Conservation (phyloP, 305 asterid species). For the Stenogyne calaminthoides region DNA sequence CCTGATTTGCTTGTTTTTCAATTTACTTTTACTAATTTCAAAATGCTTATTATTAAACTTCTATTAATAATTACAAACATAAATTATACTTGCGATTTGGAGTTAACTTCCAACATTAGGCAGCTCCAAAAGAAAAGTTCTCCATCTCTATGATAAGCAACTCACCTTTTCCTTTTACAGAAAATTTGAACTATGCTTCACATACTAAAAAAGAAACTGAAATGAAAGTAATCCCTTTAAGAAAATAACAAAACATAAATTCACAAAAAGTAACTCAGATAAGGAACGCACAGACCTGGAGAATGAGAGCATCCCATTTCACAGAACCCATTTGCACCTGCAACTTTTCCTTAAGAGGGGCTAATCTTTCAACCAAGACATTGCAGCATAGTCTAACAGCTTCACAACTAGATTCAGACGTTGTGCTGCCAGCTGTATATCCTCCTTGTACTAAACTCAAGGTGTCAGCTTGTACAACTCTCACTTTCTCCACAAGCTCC, state of each 20-base stretch:
- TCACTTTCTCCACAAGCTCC: slow-evolving; percentile 8
- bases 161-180: not conserved
- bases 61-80: not conserved
- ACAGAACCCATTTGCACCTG: slow-evolving; percentile 6
- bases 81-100: not conserved
- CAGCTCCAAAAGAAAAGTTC: not conserved
- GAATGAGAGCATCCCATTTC: slow-evolving; percentile 25
- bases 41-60: not conserved
- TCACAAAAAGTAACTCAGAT: not conserved
- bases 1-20: not conserved
- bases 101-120: not conserved
- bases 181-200: not conserved
- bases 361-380: slow-evolving; percentile 14
- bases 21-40: not conserved
- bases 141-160: not conserved
- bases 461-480: slow-evolving; percentile 18
- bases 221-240: not conserved
- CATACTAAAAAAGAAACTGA: not conserved
- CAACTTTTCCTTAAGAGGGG: slow-evolving; percentile 20
- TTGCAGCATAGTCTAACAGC: slow-evolving; percentile 26
- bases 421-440: slow-evolving; percentile 23
- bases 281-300: slow-evolving; percentile 3
- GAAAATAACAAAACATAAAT: not conserved
- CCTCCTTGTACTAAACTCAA: slow-evolving; percentile 31
- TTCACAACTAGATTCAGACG: slow-evolving; percentile 25